A percentile compares a stretch with the other conserved stretches of the same genome.
phyloP scores from a whole-genome alignment of 1,284 basidiomycete species.

The Trametes pubescens region DNA sequence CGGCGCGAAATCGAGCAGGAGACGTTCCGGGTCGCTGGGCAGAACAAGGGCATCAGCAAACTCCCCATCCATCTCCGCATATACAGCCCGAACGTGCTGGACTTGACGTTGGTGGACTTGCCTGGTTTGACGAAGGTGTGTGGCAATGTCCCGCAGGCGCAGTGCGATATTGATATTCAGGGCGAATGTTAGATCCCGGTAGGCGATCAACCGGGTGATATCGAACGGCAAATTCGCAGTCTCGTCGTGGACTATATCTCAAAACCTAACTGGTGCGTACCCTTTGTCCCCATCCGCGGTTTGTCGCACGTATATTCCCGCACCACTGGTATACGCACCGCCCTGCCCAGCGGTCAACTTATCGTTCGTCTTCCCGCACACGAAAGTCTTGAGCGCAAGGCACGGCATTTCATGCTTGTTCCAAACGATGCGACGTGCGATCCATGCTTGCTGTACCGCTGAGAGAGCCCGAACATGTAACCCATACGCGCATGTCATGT shows the following conservation, averaged over 20 bases:
- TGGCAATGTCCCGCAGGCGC: constrained; percentile 20
- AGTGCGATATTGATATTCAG: constrained; percentile 6
- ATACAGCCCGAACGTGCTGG: constrained; percentile 94
- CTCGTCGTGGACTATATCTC: constrained; percentile 95
- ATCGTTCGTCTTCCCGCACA: too few species aligned
- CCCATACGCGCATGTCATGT: neutral
- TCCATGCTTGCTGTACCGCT: too few species aligned
- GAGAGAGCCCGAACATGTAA: too few species aligned
- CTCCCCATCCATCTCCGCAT: constrained; percentile 95
- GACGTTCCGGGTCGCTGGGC: constrained; percentile 96
- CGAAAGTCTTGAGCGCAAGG: too few species aligned
- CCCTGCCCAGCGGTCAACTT: too few species aligned
- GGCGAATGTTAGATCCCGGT: constrained; percentile 75
- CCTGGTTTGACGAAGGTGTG: constrained; percentile 94
- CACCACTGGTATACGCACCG: too few species aligned
- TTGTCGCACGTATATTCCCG: too few species aligned
- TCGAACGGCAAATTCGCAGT: constrained; percentile 95
- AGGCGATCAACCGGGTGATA: constrained; percentile 92
- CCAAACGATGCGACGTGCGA: too few species aligned
- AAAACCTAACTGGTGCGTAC: constrained; percentile 90
- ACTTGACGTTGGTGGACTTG: constrained; percentile 95
- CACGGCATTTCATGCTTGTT: too few species aligned
- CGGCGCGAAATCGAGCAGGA: constrained; percentile 98
- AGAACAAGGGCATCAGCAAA: constrained; percentile 99
- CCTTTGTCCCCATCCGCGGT: too few species aligned